Evolutionary conservation across 2,329 filamentous ascomycete genomes (phyloP), one percentile per base, ranked within the genome.

Genomic region (Lachnellula willkommii): DNA sequence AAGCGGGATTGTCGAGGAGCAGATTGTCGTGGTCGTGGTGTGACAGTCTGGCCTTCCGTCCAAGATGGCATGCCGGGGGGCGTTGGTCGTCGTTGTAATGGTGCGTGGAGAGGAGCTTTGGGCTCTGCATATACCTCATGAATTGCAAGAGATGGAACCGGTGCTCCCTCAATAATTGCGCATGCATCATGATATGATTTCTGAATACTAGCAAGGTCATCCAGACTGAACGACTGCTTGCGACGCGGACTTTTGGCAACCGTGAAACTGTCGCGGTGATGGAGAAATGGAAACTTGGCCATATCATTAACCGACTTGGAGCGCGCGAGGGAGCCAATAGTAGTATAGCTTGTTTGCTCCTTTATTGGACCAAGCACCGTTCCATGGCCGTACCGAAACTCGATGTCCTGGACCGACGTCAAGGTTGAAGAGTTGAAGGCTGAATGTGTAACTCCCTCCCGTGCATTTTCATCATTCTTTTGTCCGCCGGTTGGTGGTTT

Each of bases 381-480:
- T 20, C 73, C 73, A 54, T 68, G 65, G 20, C 73, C 73, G 57
- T 75, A 75, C 2, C 70, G 61, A 59, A 75, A 73, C 36, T 65
- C 48, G 0, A 49, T 48, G 12, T 64, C 55, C 22, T 62, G 54
- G 3, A 56, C 43, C 12, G 47, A 14, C 22, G 5, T 47, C 26
- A 4, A 2, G 5, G 35, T 17, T 42, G 35, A 40, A 40, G 22
- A 24, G 22, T 24, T 24, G 22, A 4, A 2, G 5, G 35, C 12
- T 42, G 35, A 40, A 40, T 37, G 12, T 4, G 39, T 47, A 20
- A 50, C 45, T 50, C 17, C 36, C 5, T 8, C 40, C 45, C 39
- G 46, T 7, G 26, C 46, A 50, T 63, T 62, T 32, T 65, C 59
- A 39, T 65, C 54, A 28, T 61, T 63, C 3, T 20, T 26, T 46